Percentiles rank a stretch among this genome's conserved stretches.
These are phyloP conservation scores for Platismatia glauca DNA, from an alignment of 495 filamentous ascomycete genomes.

Conservation along the genomic window DNA sequence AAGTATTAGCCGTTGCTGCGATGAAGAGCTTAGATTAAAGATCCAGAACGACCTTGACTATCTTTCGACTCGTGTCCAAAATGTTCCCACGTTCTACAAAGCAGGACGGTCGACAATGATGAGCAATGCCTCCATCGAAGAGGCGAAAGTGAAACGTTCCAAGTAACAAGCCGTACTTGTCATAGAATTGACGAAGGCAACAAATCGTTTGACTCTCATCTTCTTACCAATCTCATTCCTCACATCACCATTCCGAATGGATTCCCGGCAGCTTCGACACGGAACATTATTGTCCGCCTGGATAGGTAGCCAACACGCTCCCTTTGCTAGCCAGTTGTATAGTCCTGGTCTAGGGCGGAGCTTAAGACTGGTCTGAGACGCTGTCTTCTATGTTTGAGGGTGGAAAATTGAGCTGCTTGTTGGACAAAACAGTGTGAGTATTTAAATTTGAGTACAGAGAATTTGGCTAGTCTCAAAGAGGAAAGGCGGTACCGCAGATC, in stretches of 20 bases:
- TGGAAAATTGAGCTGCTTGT: too few species aligned
- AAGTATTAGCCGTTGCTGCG: background rate
- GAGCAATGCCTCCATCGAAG: background rate
- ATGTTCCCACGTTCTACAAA: background rate
- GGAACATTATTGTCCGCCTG: background rate
- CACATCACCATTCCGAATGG: background rate
- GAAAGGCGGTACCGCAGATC: too few species aligned
- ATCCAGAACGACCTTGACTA: background rate
- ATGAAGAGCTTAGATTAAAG: background rate
- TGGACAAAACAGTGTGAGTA: too few species aligned
- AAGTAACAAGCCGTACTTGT: background rate
- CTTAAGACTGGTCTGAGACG: background rate
- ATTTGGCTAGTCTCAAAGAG: too few species aligned
- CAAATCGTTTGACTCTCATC: background rate
- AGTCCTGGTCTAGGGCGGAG: background rate
- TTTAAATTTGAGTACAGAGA: too few species aligned
- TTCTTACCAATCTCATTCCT: background rate
- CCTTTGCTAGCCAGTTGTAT: background rate
- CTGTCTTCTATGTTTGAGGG: background rate
- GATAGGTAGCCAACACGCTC: background rate
- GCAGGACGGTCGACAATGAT: background rate
- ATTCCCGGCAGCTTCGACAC: background rate
- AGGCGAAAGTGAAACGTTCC: background rate
- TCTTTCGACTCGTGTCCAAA: background rate
- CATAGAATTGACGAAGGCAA: background rate